Conservation (phyloP, 129 eudicot species). For the Smallanthus sonchifolius region DNA sequence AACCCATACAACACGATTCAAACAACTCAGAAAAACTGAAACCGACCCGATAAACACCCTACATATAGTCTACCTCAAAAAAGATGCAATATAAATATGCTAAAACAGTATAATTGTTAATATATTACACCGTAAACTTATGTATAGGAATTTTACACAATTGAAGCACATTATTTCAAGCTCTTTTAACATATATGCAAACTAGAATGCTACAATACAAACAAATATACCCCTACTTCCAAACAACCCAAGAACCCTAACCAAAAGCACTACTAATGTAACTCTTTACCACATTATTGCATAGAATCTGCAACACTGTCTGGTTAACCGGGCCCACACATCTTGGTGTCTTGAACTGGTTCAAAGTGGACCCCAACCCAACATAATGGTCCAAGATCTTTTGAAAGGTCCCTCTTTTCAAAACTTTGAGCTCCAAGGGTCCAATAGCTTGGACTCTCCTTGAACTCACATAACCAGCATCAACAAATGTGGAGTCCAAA, state of each 20-base stretch:
- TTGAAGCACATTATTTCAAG: conserved; percentile 6
- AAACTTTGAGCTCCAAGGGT: conserved; percentile 56
- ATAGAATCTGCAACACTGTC: conserved; percentile 53
- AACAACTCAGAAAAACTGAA: too few species aligned
- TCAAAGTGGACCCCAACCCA: conserved; percentile 63
- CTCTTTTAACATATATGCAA: conserved; percentile 7
- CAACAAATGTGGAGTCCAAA: conserved; percentile 72
- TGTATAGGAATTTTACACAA: neutral
- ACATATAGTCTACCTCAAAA: neutral
- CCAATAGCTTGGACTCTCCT: conserved; percentile 62
- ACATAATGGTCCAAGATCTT: conserved; percentile 65
- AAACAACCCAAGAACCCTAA: conserved; percentile 15
- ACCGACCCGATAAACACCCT: neutral
- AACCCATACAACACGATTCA: too few species aligned
- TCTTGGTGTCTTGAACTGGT: conserved; percentile 51
- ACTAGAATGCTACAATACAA: conserved; percentile 13
- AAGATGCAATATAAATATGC: neutral
- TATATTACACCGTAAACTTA: neutral
- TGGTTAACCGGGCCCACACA: conserved; percentile 29
- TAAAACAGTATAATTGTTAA: neutral
- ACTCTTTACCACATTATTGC: conserved; percentile 45
- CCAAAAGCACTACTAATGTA: conserved; percentile 22
- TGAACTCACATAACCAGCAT: conserved; percentile 70
- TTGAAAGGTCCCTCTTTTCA: conserved; percentile 73
- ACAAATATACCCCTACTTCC: neutral